Evolutionary conservation across 2,329 filamentous ascomycete species (phyloP), one percentile per base, ranked within the genome.

Genomic region (Ophiosphaerella narmari): DNA sequence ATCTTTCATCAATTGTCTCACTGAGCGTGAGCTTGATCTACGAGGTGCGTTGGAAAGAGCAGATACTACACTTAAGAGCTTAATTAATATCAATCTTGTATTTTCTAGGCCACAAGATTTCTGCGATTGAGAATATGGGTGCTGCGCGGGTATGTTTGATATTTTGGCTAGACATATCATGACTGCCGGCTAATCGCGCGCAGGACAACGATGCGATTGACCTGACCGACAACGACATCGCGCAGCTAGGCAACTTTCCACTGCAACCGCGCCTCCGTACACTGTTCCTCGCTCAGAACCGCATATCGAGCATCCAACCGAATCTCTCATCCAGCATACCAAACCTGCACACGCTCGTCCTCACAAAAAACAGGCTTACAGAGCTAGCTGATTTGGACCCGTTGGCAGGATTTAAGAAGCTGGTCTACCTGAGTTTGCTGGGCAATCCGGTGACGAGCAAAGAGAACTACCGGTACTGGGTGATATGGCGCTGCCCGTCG

Each of bases 31-130:
- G 85, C 86, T 99, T 75, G 92, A 97, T 82, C 90, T 99, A 70
- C 87, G 94, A 96, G 94, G 94, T 97, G 89, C 86, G 91, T 85
- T 85, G 89, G 89, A 91, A 96, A 91, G 91, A 86, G 82, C 90
- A 93, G 91, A 94, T 96, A 86, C 91, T 96, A 90, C 90, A 91
- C 86, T 85, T 86, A 79, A 73, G 86, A 86, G 84, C 88, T 90
- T 82, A 85, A 84, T 93, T 94, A 87, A 95, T 92, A 89, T 84
- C 82, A 74, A 82, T 79, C 77, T 79, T 73, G 63, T 63, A 55
- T 65, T 61, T 51, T 86, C 81, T 85, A 99, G 94, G 94, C 80
- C 92, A 97, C 80, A 92, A 95, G 80, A 97, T 99, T 75, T 91
- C 93, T 68, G 85, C 88, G 54, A 96, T 99, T 80, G 94, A 99